These are phyloP conservation scores for Phoma sp. DNA, from an alignment of 2,329 filamentous ascomycete genomes.

Conservation along the genomic window DNA sequence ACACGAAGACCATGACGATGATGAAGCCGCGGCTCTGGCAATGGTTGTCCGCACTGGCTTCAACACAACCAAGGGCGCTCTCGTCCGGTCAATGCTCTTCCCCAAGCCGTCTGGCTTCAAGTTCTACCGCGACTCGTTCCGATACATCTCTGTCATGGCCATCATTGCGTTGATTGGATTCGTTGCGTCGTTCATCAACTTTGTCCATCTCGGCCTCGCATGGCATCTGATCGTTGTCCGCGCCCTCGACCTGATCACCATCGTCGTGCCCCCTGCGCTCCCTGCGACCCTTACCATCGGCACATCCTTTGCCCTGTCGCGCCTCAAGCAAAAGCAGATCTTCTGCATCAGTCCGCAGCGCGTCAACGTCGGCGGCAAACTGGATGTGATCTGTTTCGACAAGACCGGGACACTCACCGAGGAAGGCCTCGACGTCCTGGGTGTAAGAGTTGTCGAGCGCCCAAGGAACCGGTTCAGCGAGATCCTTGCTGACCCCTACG, in stretches of 20 bases:
- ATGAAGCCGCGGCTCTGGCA: conserved; percentile 89
- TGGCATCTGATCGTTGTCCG: conserved; percentile 93
- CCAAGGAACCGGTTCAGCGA: conserved; percentile 74
- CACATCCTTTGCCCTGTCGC: conserved; percentile 89
- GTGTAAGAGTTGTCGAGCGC: conserved; percentile 78
- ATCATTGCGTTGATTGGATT: conserved; percentile 86
- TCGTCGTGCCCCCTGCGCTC: conserved; percentile 92
- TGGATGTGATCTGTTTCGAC: conserved; percentile 97
- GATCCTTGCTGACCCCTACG: conserved; percentile 70
- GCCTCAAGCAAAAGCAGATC: conserved; percentile 87
- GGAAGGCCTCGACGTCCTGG: conserved; percentile 92
- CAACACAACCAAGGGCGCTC: conserved; percentile 94
- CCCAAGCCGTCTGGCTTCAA: conserved; percentile 98
- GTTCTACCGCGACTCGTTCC: conserved; percentile 96
- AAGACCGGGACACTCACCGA: conserved; percentile 99
- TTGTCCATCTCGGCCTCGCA: conserved; percentile 79
- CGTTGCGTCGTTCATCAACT: conserved; percentile 90
- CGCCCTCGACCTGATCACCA: conserved; percentile 94
- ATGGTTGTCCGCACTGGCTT: conserved; percentile 95
- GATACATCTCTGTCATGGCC: conserved; percentile 97
- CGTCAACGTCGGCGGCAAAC: conserved; percentile 94
- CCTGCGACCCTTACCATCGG: conserved; percentile 96
- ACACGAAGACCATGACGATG: conserved; percentile 82
- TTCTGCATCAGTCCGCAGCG: conserved; percentile 98
- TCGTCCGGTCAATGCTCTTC: conserved; percentile 97